Evolutionary conservation across 805 yeast species (phyloP).

Genomic region (Candida lessepsii): DNA sequence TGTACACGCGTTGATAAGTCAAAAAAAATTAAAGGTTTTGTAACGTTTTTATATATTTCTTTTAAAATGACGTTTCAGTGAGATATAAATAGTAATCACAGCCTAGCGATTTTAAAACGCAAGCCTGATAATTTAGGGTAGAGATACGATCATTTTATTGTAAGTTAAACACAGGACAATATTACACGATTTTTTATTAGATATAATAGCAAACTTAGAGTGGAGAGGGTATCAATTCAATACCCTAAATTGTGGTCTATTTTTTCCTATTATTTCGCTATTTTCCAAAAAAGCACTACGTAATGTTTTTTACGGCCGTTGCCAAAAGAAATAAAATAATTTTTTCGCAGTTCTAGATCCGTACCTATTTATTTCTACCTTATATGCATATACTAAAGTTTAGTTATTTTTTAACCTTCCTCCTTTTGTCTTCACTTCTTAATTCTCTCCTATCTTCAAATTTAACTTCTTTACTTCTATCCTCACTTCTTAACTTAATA

Average conservation of each 20-base stretch:
- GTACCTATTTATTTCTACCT: not conserved
- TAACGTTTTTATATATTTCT: not conserved
- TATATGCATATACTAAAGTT: not conserved
- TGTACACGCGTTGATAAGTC: no score
- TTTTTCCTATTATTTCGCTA: no score
- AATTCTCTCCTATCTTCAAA: constrained; percentile 3
- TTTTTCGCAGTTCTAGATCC: constrained; percentile 4
- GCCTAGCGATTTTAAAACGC: constrained; percentile 6
- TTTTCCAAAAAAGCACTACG: no score
- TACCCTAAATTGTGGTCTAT: no score
- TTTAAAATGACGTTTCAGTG: not conserved
- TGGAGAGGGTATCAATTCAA: no score
- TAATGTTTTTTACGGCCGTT: no score
- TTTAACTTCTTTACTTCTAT: constrained; percentile 9
- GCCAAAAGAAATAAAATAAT: no score
- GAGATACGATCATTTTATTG: constrained; percentile 1
- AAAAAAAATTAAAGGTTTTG: not conserved
- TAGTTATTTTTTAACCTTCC: constrained; percentile 9
- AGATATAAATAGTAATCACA: constrained; percentile 7
- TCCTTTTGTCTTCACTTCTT: constrained; percentile 14
- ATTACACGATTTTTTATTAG: not conserved
- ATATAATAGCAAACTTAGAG: no score
- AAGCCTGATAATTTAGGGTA: not conserved
- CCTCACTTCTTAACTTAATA: constrained; percentile 14
- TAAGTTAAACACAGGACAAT: not conserved